Evolutionary conservation across 2,329 filamentous ascomycete species (phyloP), one percentile per base, ranked within the genome.

Genomic region (Penicillium sp.): DNA sequence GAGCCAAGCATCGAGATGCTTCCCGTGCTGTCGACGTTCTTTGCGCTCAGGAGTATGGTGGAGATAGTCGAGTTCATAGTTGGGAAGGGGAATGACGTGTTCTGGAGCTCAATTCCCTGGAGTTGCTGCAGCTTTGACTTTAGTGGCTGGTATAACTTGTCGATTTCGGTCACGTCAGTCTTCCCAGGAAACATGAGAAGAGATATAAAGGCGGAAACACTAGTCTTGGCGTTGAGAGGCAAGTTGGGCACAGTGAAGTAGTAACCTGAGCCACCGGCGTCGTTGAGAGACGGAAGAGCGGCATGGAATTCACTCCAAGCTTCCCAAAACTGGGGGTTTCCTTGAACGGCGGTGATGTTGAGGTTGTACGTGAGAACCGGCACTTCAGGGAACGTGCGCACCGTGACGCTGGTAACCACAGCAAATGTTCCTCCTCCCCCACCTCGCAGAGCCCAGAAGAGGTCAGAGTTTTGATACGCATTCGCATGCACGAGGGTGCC

Each of bases 341-440:
- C 50, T 1, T 22, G 24, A 7, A 53, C 24, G 2, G 61, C 57
- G 1, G 62, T 54, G 31, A 64, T 59, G 40, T 63, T 63, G 42
- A 65, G 38, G 30, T 49, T 61, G 36, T 55, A 55, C 10, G 67
- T 48, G 4, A 73, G 54, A 36, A 74, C 53, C 2, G 69, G 70
- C 5, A 66, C 65, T 18, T 73, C 63, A 58, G 71, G 67, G 40
- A 74, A 74, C 11, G 74, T 72, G n/a, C 70, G 71, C 31, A 78
- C 56, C 11, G 74, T 76, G 31, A 72, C 74, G 24, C 66, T 69
- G 8, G 72, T 67, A 5, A 76, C 74, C n/a, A 78, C 65, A 33
- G 75, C 74, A 55, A 74, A 74, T 51, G 58, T 64, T 18, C 79
- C 80, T 2, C 81, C 82, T 3, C 82, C 82, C 5, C 81, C 81